Evolutionary conservation across 2,329 filamentous ascomycete genomes (phyloP).

Genomic region (Alternaria burnsii): DNA sequence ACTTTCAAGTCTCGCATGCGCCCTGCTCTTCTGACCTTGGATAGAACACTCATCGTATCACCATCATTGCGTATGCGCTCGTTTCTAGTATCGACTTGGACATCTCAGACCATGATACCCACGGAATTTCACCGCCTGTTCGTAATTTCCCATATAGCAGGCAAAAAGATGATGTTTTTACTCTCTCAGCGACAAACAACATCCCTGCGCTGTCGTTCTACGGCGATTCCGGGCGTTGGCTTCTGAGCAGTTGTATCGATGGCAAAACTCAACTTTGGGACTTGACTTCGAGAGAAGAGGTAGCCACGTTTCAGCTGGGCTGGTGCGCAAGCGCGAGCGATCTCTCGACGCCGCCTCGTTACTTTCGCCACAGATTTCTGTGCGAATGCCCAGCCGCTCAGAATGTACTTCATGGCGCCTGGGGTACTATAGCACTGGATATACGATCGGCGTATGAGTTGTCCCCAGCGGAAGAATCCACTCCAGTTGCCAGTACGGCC

Average conservation of each 20-base stretch:
- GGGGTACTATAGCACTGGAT: slow-evolving; percentile 43
- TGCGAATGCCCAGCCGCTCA: slow-evolving; percentile 22
- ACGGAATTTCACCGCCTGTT: not conserved
- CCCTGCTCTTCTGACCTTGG: not conserved
- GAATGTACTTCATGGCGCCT: slow-evolving; percentile 31
- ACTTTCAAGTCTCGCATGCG: not conserved
- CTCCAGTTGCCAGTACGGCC: not conserved
- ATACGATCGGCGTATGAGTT: slow-evolving; percentile 34
- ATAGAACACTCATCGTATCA: slow-evolving; percentile 68
- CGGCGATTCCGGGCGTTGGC: slow-evolving; percentile 65
- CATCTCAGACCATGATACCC: slow-evolving; percentile 1
- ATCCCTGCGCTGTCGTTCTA: slow-evolving; percentile 68
- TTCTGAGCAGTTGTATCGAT: slow-evolving; percentile 65
- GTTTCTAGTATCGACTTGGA: slow-evolving; percentile 7
- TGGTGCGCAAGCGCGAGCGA: slow-evolving; percentile 30
- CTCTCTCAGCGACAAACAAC: slow-evolving; percentile 52
- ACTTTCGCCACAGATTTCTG: not conserved
- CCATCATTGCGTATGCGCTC: slow-evolving; percentile 68
- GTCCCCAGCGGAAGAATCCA: not conserved
- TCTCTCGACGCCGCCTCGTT: slow-evolving; percentile 16
- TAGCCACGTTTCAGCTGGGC: slow-evolving; percentile 34
- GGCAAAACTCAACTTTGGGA: slow-evolving; percentile 62
- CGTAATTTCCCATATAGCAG: slow-evolving; percentile 37
- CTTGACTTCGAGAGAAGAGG: slow-evolving; percentile 32
- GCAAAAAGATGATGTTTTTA: slow-evolving; percentile 34